These are phyloP conservation scores for Silene noctiflora DNA, from an alignment of 179 eudicot genomes.

Conservation along the genomic window DNA sequence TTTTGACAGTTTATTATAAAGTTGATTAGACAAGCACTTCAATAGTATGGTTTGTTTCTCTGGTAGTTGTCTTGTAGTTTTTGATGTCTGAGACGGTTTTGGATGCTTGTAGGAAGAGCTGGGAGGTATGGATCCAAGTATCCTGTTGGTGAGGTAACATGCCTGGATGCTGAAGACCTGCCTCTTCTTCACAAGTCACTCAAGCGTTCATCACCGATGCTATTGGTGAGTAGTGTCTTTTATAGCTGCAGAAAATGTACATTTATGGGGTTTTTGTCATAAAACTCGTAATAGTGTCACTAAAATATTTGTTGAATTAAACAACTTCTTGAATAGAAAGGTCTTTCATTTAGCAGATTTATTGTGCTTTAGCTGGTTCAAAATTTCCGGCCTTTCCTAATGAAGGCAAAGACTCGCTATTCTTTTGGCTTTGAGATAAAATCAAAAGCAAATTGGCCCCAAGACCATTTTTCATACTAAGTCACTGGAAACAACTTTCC, in stretches of 20 bases:
- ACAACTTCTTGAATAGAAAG: neutral
- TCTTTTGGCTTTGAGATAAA: constrained; percentile 2
- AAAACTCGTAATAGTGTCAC: neutral
- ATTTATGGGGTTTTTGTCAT: neutral
- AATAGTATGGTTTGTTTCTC: neutral
- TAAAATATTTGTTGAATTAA: neutral
- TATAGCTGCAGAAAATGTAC: constrained; percentile 1
- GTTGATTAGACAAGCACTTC: neutral
- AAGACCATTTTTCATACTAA: neutral
- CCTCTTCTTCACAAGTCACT: constrained; percentile 78
- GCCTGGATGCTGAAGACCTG: constrained; percentile 65
- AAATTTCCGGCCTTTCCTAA: neutral
- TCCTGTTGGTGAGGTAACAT: constrained; percentile 93
- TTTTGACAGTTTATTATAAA: neutral
- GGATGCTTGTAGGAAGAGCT: constrained; percentile 77
- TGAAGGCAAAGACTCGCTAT: neutral
- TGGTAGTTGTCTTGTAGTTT: neutral
- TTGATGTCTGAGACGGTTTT: constrained; percentile 16
- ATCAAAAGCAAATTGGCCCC: neutral
- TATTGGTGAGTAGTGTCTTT: constrained; percentile 49
- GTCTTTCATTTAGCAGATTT: neutral
- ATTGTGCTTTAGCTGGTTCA: constrained; percentile 2
- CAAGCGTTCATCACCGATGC: constrained; percentile 62
- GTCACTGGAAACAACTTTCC: neutral
- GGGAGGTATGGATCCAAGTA: constrained; percentile 88